Evolutionary conservation across 176 grass and related monocot species (phyloP), one percentile per base, ranked within the genome.

Genomic region (Bonia amplexicaulis): DNA sequence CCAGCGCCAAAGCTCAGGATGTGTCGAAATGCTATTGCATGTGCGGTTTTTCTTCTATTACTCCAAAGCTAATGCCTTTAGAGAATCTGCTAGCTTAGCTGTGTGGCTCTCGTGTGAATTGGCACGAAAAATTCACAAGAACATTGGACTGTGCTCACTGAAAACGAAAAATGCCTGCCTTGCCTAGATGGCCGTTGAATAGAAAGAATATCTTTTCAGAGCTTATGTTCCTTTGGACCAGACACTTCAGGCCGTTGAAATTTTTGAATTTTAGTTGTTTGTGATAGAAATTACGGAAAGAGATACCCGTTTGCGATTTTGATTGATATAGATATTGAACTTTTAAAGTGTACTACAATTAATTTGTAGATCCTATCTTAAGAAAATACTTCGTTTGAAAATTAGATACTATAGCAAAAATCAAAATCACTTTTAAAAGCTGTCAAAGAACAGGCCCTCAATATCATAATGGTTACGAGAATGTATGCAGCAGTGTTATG

Each of bases 1-100:
- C 39, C 79, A 73, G 10, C 60, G 41, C 17, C 69, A 77, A 58
- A 48, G 40, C 29, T 40, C n/a, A 52, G 27, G 49, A 65, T 49
- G 82, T 85, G 76, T 80, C 57, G 29, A 66, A 57, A 26, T 65
- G 67, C 59, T 35, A 84, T 57, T 89, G 76, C 66, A 33, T 52
- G 14, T 10, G 17, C 20, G 11, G 5, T 33, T 42, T 89, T 71
- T 71, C 53, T 76, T 48, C 19, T 37, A 22, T 69, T 45, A 22
- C 6, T 76, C 19, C 19, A 37, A 47, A 47, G 58, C 27, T 52
- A 61, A 48, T 17, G 83, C 45, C 44, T 71, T 52, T 25, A 44
- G 42, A 80, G 69, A 75, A 80, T 85, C n/a, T 29, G 61, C 71
- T 54, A 29, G 25, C n/a, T 69, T 69, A 17, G 54, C 26, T 64